phyloP scores from a whole-genome alignment of 805 yeast species.

The Lipomyces spencermartinsiae region DNA sequence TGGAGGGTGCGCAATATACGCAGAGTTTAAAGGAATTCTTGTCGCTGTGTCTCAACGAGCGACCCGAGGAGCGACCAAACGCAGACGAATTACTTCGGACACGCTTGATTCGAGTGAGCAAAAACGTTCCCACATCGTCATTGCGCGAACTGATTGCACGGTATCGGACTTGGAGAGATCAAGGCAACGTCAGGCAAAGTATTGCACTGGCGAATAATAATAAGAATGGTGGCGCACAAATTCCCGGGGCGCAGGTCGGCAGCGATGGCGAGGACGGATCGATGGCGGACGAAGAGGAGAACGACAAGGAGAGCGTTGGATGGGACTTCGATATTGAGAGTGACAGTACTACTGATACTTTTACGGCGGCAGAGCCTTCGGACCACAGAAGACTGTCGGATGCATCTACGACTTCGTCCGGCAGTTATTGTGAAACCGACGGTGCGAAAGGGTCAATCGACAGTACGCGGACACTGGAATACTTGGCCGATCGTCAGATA shows the following conservation, averaged over 20 bases:
- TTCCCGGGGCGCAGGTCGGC: constrained; percentile 33
- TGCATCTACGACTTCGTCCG: neutral
- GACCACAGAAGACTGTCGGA: constrained; percentile 3
- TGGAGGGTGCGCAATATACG: constrained; percentile 88
- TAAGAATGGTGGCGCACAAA: constrained; percentile 3
- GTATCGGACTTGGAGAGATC: constrained; percentile 61
- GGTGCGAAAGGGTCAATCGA: neutral
- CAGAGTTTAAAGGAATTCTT: constrained; percentile 80
- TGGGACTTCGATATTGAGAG: constrained; percentile 37
- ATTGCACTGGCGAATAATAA: constrained; percentile 44
- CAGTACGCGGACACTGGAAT: constrained; percentile 3
- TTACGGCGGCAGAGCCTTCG: neutral
- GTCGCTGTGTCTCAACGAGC: constrained; percentile 91
- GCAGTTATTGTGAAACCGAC: constrained; percentile 1
- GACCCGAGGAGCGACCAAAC: constrained; percentile 82
- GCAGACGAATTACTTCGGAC: constrained; percentile 85
- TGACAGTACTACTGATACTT: constrained; percentile 1
- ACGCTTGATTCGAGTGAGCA: constrained; percentile 70
- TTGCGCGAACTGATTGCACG: constrained; percentile 74
- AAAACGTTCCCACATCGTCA: constrained; percentile 61
- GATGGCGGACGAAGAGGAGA: constrained; percentile 43
- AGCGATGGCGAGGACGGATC: constrained; percentile 42
- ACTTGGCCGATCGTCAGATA: constrained; percentile 6
- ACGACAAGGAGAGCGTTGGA: constrained; percentile 12
- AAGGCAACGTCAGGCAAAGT: constrained; percentile 58